phyloP scores from a whole-genome alignment of 1,139 yeast species.

The Chernovozyma aurita region DNA sequence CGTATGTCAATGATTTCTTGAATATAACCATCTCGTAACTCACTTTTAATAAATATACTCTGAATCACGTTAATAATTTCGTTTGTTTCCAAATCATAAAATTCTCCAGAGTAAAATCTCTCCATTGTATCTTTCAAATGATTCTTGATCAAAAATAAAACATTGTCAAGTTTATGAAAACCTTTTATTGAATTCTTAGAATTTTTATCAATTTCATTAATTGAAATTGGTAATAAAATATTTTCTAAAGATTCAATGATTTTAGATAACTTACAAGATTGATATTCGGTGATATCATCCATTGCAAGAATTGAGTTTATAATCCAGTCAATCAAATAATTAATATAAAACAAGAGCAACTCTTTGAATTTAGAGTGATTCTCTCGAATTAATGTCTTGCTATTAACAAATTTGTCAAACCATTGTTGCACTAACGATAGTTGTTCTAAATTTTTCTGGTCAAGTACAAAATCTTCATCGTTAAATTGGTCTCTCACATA shows the following conservation, averaged over 20 bases:
- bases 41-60: slow-evolving; percentile 67
- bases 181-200: slow-evolving; percentile 20
- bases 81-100: slow-evolving; percentile 62
- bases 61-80: slow-evolving; percentile 62
- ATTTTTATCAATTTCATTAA: slow-evolving; percentile 8
- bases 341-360: slow-evolving; percentile 23
- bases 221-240: slow-evolving; percentile 14
- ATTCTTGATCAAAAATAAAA: slow-evolving; percentile 42
- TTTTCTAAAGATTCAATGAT: slow-evolving; percentile 17
- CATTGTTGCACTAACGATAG: slow-evolving; percentile 20
- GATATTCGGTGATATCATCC: slow-evolving; percentile 35
- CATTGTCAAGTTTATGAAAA: slow-evolving; percentile 41
- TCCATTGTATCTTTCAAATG: slow-evolving; percentile 69
- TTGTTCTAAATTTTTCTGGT: slow-evolving; percentile 19
- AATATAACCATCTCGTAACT: slow-evolving; percentile 55
- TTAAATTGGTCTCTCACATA: slow-evolving; percentile 7
- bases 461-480: slow-evolving; percentile 15
- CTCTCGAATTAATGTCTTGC: slow-evolving; percentile 20
- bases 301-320: slow-evolving; percentile 23
- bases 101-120: slow-evolving; percentile 66
- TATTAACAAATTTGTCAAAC: slow-evolving; percentile 21
- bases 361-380: slow-evolving; percentile 25
- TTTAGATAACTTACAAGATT: slow-evolving; percentile 26
- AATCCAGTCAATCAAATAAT: slow-evolving; percentile 28
- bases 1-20: slow-evolving; percentile 41